Percentiles rank a stretch among this genome's conserved stretches.
Conservation (phyloP, 2,329 filamentous ascomycete species). For the Cryphonectria nitschkei region DNA sequence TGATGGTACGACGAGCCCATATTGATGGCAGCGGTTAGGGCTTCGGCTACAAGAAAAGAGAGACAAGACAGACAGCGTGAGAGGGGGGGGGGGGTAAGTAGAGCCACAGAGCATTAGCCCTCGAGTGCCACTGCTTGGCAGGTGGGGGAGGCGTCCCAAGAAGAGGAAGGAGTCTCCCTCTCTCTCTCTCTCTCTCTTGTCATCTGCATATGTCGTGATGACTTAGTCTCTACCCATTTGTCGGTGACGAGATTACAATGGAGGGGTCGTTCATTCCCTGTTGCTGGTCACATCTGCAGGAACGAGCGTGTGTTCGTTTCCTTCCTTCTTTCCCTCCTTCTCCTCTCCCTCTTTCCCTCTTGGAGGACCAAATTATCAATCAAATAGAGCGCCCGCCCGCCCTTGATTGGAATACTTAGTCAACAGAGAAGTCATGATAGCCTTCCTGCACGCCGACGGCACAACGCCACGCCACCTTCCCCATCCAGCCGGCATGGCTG, state of each 20-base stretch:
- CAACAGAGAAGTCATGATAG: background rate
- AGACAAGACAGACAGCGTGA: too few relatives aligned
- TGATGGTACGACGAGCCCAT: too few relatives aligned
- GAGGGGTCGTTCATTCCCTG: background rate
- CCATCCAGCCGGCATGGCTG: background rate
- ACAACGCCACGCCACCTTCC: constrained; percentile 4
- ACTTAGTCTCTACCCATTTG: background rate
- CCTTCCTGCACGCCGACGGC: background rate
- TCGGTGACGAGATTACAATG: background rate
- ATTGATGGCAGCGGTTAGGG: too few relatives aligned
- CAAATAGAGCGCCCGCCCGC: background rate
- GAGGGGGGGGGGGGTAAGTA: too few relatives aligned
- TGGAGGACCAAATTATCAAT: background rate
- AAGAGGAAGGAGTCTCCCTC: too few relatives aligned
- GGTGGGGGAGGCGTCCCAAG: too few relatives aligned
- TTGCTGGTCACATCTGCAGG: background rate
- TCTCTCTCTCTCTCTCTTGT: too few relatives aligned
- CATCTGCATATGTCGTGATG: too few relatives aligned
- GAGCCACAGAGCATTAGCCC: background rate
- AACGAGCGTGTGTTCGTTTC: background rate
- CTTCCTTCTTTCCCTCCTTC: background rate
- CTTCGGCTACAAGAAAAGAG: too few relatives aligned
- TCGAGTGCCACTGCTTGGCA: background rate
- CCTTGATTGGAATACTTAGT: background rate
- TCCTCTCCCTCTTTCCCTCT: too few relatives aligned